Conservation (phyloP, 2,329 filamentous ascomycete genomes). For the Neonectria ditissima region DNA sequence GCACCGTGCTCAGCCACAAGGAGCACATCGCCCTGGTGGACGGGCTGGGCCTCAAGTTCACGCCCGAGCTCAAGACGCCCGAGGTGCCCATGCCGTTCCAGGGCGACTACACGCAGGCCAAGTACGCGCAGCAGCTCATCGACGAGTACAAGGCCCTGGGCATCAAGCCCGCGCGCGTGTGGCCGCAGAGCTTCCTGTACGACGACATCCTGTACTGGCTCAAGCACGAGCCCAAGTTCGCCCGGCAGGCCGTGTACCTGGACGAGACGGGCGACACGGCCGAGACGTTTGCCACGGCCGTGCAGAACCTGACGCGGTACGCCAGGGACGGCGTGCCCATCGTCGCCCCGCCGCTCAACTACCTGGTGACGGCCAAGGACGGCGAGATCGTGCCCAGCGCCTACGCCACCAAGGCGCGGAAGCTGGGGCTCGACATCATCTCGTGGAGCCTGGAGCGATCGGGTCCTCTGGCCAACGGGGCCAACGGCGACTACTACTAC, state of each 20-base stretch:
- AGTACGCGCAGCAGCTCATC: slow-evolving; percentile 74
- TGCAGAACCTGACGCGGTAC: slow-evolving; percentile 67
- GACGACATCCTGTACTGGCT: slow-evolving; percentile 76
- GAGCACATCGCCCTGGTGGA: slow-evolving; percentile 73
- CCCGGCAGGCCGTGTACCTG: slow-evolving; percentile 71
- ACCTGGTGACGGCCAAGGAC: slow-evolving; percentile 66
- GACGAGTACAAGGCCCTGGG: slow-evolving; percentile 67
- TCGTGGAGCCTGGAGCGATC: slow-evolving; percentile 78
- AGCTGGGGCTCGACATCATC: slow-evolving; percentile 72
- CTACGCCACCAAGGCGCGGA: slow-evolving; percentile 71
- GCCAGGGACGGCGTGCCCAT: slow-evolving; percentile 69
- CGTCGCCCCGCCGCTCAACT: slow-evolving; percentile 72
- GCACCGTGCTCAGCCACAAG: slow-evolving; percentile 69
- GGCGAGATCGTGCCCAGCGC: slow-evolving; percentile 70
- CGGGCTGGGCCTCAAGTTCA: slow-evolving; percentile 70
- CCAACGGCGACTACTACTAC: slow-evolving; percentile 66
- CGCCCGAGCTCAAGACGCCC: slow-evolving; percentile 75
- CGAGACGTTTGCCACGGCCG: slow-evolving; percentile 63
- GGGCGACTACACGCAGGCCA: slow-evolving; percentile 71
- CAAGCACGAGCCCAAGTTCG: slow-evolving; percentile 69
- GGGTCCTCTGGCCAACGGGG: slow-evolving; percentile 66
- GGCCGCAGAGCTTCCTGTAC: slow-evolving; percentile 74
- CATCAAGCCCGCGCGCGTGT: slow-evolving; percentile 67
- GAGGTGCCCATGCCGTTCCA: slow-evolving; percentile 78
- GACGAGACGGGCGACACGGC: slow-evolving; percentile 70